Evolutionary conservation across 257 asterid species (phyloP).

Genomic region (Fraxinus pennsylvanica): DNA sequence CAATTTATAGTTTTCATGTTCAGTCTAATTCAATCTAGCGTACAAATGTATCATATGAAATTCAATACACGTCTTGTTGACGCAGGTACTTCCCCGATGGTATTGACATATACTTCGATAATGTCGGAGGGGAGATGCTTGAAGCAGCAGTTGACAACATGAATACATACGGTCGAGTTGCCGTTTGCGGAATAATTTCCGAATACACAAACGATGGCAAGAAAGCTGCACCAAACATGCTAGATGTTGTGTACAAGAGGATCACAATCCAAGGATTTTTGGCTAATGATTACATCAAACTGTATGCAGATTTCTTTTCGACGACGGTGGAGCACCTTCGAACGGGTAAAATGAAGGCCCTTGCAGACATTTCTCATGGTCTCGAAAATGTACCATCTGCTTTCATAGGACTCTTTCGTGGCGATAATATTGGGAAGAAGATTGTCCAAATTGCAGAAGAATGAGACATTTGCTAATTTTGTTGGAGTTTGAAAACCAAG

Average conservation of each 20-base stretch:
- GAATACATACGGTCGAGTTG: slow-evolving; percentile 44
- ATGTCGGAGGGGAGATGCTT: slow-evolving; percentile 51
- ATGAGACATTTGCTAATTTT: background rate
- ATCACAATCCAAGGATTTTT: slow-evolving; percentile 40
- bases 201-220: slow-evolving; percentile 30
- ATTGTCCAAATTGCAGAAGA: slow-evolving; percentile 38
- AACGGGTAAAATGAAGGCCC: slow-evolving; percentile 33
- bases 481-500: background rate
- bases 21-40: no score
- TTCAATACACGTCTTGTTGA: background rate
- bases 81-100: slow-evolving; percentile 47
- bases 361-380: slow-evolving; percentile 44
- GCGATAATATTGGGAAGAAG: slow-evolving; percentile 51
- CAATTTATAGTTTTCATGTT: no score
- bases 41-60: no score
- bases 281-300: slow-evolving; percentile 29
- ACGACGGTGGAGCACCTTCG: slow-evolving; percentile 32
- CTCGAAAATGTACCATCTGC: slow-evolving; percentile 54
- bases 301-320: slow-evolving; percentile 28
- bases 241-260: slow-evolving; percentile 41
- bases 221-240: slow-evolving; percentile 39
- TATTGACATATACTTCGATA: slow-evolving; percentile 55
- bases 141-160: slow-evolving; percentile 52
- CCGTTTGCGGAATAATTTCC: slow-evolving; percentile 44
- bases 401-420: slow-evolving; percentile 43